Evolutionary conservation across 208 protist species (phyloP).

Genomic region (Crithidia brevicula): DNA sequence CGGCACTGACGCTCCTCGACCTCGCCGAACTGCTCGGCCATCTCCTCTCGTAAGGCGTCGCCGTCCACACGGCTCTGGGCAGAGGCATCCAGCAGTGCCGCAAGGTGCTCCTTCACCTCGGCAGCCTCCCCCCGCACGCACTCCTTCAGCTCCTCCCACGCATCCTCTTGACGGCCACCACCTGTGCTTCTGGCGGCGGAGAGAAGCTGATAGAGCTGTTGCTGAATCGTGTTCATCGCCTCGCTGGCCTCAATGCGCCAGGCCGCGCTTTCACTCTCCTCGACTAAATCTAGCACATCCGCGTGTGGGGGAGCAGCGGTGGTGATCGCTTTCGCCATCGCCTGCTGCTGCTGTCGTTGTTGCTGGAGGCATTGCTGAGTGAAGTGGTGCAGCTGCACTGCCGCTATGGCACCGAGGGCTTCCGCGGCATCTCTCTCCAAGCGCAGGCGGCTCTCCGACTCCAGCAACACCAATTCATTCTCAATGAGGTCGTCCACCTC

Average conservation of each 20-base stretch:
- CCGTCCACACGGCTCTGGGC: slow-evolving; percentile 13
- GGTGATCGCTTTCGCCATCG: not conserved
- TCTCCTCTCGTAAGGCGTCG: slow-evolving; percentile 10
- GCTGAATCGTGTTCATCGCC: slow-evolving; percentile 11
- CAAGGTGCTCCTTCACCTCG: slow-evolving; percentile 5
- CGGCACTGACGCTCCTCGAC: slow-evolving; percentile 17
- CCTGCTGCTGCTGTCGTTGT: not conserved
- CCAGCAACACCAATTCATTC: slow-evolving; percentile 52
- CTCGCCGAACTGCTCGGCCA: slow-evolving; percentile 6
- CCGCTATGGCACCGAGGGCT: not conserved
- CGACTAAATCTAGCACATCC: slow-evolving; percentile 16
- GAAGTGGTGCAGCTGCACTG: not conserved
- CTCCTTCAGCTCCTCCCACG: not conserved
- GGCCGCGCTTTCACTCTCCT: slow-evolving; percentile 13
- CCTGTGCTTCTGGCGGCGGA: not conserved
- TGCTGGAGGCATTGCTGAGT: not conserved
- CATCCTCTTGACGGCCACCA: not conserved
- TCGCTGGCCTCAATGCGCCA: slow-evolving; percentile 14
- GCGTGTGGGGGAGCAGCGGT: not conserved
- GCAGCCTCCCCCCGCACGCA: slow-evolving; percentile 12
- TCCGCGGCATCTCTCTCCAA: slow-evolving; percentile 39
- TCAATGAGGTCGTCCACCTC: slow-evolving; percentile 74
- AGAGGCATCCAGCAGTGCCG: slow-evolving; percentile 6
- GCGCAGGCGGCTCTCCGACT: slow-evolving; percentile 35
- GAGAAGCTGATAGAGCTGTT: slow-evolving; percentile 21